A percentile compares a stretch with the other conserved stretches of the same genome.
These are phyloP conservation scores for Chrysoporthe cubensis DNA, from an alignment of 2,329 filamentous ascomycete species.

Conservation along the genomic window DNA sequence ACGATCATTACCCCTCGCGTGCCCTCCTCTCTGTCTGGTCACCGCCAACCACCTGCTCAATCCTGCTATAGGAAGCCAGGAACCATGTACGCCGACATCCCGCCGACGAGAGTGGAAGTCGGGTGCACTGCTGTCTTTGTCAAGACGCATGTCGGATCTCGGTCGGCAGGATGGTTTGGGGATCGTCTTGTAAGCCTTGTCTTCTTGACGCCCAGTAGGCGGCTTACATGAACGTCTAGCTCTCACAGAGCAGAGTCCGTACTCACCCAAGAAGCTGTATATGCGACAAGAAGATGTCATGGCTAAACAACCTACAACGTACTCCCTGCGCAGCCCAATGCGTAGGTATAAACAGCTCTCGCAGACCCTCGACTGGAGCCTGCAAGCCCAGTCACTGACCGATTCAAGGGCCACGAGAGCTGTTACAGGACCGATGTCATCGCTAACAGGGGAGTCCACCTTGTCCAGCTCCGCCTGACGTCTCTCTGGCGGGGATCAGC, in stretches of 20 bases:
- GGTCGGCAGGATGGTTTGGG: neutral
- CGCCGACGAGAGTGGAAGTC: slow-evolving; percentile 6
- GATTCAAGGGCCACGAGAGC: too few relatives aligned
- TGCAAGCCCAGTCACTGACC: neutral
- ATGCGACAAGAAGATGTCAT: neutral
- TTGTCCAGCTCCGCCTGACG: neutral
- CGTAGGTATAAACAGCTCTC: too few relatives aligned
- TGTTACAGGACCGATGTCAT: neutral
- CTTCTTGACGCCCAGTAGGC: too few relatives aligned
- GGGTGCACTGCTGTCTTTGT: slow-evolving; percentile 10
- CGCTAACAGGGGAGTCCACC: neutral
- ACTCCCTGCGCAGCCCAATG: too few relatives aligned
- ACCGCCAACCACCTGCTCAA: neutral
- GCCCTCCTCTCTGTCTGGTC: neutral
- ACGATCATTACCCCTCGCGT: neutral
- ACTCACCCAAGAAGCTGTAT: neutral
- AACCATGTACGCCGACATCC: neutral
- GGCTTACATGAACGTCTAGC: too few relatives aligned
- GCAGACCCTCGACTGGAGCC: too few relatives aligned
- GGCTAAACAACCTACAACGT: neutral
- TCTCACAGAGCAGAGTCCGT: too few relatives aligned
- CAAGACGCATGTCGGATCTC: neutral
- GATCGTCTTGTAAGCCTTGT: neutral
- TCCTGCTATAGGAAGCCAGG: too few relatives aligned
- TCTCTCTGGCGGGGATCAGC: neutral